Percentiles rank a stretch among this genome's conserved stretches.
Conservation (phyloP, 768 basidiomycete genomes). For the Flagelloscypha sp. region DNA sequence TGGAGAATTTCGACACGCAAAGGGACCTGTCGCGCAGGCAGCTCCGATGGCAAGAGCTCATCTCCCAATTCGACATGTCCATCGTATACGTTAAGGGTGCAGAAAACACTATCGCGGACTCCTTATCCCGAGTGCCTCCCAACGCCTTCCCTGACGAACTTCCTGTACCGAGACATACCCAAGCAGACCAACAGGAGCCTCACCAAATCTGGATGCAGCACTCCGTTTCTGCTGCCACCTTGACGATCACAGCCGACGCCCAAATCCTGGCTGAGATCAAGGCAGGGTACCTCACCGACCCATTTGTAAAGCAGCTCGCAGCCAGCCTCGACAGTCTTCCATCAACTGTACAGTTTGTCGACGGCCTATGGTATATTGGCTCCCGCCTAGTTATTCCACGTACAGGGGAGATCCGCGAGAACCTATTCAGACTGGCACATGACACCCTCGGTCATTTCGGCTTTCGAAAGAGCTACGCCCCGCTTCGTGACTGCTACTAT, state of each 20-base stretch:
- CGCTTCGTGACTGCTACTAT: conserved; percentile 18
- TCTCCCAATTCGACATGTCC: conserved; percentile 26
- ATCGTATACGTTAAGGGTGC: conserved; percentile 30
- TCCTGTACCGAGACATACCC: no score
- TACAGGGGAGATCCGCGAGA: conserved; percentile 5
- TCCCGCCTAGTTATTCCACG: conserved; percentile 15
- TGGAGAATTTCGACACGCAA: conserved; percentile 25
- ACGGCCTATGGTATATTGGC: conserved; percentile 18
- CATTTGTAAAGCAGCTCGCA: conserved; percentile 3
- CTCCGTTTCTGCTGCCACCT: not conserved
- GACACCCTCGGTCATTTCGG: conserved; percentile 26
- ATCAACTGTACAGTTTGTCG: not conserved
- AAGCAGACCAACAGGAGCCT: no score
- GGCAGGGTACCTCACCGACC: conserved; percentile 5
- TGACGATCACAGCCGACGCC: not conserved
- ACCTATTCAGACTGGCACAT: conserved; percentile 20
- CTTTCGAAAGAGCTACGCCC: conserved; percentile 20
- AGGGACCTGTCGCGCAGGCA: conserved; percentile 24
- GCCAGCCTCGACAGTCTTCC: not conserved
- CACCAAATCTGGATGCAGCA: no score
- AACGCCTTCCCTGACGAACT: conserved; percentile 9
- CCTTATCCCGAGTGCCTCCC: conserved; percentile 24
- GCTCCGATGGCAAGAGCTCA: conserved; percentile 29
- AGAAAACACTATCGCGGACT: conserved; percentile 32
- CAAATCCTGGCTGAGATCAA: not conserved